Conservation (phyloP, 208 protist genomes). For the Leishmania mexicana region DNA sequence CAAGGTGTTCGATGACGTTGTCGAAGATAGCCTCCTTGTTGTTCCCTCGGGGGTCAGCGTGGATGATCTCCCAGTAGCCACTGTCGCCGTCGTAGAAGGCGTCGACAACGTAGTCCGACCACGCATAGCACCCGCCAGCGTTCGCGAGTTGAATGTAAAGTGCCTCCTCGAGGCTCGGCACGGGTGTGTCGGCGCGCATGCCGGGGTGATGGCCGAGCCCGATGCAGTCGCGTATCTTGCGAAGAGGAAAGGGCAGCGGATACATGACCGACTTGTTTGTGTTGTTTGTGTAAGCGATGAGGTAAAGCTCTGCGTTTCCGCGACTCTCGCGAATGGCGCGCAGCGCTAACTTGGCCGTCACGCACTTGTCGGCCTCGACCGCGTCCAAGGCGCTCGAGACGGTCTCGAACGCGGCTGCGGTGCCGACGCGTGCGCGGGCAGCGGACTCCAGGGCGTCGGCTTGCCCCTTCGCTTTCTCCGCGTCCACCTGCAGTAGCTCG, state of each 20-base stretch:
- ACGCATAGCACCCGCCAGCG: constrained; percentile 74
- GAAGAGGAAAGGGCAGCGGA: constrained; percentile 60
- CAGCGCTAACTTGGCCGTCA: constrained; percentile 54
- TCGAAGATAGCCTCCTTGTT: constrained; percentile 72
- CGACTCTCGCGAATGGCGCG: constrained; percentile 42
- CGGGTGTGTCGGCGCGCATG: not conserved
- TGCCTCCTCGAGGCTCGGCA: constrained; percentile 40
- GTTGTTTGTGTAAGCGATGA: constrained; percentile 56
- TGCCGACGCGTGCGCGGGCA: not conserved
- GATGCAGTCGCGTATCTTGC: constrained; percentile 63
- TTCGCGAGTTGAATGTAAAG: constrained; percentile 81
- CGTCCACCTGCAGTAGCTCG: constrained; percentile 22
- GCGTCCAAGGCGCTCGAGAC: constrained; percentile 1
- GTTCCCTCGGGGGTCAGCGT: constrained; percentile 47
- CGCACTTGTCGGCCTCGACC: constrained; percentile 18
- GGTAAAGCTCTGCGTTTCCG: constrained; percentile 35
- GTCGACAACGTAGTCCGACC: constrained; percentile 83
- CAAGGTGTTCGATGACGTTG: constrained; percentile 61
- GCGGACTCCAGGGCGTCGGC: constrained; percentile 18
- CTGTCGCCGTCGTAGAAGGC: constrained; percentile 55
- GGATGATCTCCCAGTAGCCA: constrained; percentile 70
- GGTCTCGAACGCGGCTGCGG: not conserved
- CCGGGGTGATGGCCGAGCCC: constrained; percentile 43
- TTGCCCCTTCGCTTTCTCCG: not conserved
- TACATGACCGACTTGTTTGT: constrained; percentile 42